These are phyloP conservation scores for Streptanthus diversifolius DNA, from an alignment of 345 rosid genomes.

Conservation along the genomic window DNA sequence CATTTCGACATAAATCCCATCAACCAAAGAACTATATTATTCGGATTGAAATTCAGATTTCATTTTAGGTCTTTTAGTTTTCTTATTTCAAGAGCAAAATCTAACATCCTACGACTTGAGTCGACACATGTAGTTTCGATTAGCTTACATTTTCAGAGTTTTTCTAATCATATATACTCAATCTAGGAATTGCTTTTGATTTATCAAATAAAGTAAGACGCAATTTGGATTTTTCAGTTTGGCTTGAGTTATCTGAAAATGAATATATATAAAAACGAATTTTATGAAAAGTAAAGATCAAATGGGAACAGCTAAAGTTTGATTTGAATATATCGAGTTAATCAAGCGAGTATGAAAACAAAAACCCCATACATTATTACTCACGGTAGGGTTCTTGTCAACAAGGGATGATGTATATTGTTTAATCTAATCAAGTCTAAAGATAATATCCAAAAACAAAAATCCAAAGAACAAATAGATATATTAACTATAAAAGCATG, in stretches of 20 bases:
- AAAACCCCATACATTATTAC: neutral
- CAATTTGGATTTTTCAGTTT: neutral
- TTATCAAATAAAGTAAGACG: neutral
- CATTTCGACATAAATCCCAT: neutral
- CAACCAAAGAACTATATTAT: neutral
- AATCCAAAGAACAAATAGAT: neutral
- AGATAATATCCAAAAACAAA: neutral
- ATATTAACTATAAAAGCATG: neutral
- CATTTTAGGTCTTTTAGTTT: neutral
- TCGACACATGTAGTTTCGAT: neutral
- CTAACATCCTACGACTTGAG: neutral
- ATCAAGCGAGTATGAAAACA: neutral
- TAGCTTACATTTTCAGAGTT: neutral
- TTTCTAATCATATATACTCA: neutral
- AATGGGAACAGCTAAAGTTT: neutral
- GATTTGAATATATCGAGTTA: neutral
- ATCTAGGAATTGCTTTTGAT: neutral
- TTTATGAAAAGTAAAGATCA: neutral
- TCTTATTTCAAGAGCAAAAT: neutral
- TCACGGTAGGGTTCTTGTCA: conserved; percentile 6
- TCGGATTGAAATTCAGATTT: neutral
- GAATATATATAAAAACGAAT: neutral
- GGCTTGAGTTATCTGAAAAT: neutral
- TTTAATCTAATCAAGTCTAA: neutral
- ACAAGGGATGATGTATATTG: neutral